Evolutionary conservation across 75 land plant genomes (phyloP).

Genomic region (Sequoia sempervirens): DNA sequence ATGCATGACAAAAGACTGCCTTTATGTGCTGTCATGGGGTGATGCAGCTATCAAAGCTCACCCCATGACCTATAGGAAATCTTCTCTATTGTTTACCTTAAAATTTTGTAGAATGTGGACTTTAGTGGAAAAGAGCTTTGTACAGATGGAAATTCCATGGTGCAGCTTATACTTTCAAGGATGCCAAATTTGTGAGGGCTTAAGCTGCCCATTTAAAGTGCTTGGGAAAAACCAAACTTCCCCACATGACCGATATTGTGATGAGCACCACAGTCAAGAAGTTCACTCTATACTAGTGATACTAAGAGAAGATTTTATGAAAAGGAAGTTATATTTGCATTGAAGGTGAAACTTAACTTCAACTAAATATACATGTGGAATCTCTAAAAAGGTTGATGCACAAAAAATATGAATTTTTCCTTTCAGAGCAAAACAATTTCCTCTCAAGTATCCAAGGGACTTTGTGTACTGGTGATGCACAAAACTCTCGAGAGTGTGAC

Average conservation of each 20-base stretch:
- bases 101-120: neutral
- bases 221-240: slow-evolving; percentile 42
- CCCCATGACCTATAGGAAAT: neutral
- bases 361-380: neutral
- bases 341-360: neutral
- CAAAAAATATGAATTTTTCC: neutral
- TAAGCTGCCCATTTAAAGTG: slow-evolving; percentile 77
- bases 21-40: neutral
- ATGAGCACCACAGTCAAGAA: slow-evolving; percentile 19
- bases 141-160: slow-evolving; percentile 1
- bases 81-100: neutral
- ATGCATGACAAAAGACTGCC: neutral
- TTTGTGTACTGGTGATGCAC: neutral
- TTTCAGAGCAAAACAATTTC: neutral
- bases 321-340: neutral
- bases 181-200: slow-evolving; percentile 73
- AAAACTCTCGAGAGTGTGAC: too few relatives aligned
- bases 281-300: slow-evolving; percentile 23
- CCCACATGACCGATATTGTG: slow-evolving; percentile 18
- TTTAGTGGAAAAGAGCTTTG: neutral
- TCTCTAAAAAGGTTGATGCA: neutral
- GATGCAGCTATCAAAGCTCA: neutral
- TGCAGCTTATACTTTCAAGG: slow-evolving; percentile 39
- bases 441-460: neutral
- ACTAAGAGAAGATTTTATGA: slow-evolving; percentile 2